Evolutionary conservation across 805 yeast species (phyloP).

Genomic region (Candida hispaniensis): DNA sequence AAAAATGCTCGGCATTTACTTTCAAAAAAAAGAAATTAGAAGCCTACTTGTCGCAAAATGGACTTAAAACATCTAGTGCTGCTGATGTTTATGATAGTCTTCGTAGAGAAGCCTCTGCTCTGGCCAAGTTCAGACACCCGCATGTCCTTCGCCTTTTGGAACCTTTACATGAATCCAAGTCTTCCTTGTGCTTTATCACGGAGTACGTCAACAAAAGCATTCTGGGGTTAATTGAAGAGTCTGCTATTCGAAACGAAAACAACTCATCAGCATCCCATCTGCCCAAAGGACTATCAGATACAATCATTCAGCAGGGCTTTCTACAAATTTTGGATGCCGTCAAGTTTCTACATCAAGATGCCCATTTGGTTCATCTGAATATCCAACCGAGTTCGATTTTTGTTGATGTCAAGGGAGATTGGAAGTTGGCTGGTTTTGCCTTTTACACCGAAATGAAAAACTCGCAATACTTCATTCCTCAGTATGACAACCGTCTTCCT

Average conservation of each 20-base stretch:
- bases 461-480: constrained; percentile 52
- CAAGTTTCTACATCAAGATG: constrained; percentile 69
- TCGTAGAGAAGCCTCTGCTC: constrained; percentile 53
- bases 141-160: constrained; percentile 73
- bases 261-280: constrained; percentile 18
- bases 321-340: constrained; percentile 68
- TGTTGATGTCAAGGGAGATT: constrained; percentile 71
- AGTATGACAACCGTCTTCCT: constrained; percentile 68
- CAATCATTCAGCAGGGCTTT: constrained; percentile 69
- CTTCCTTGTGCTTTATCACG: constrained; percentile 69
- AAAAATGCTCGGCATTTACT: constrained; percentile 65
- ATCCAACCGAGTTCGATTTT: constrained; percentile 67
- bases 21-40: constrained; percentile 75
- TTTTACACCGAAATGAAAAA: constrained; percentile 36
- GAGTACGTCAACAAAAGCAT: constrained; percentile 61
- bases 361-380: constrained; percentile 65
- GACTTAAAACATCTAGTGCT: constrained; percentile 38
- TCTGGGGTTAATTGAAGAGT: constrained; percentile 34
- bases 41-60: constrained; percentile 39
- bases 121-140: constrained; percentile 84
- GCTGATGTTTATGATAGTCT: constrained; percentile 52
- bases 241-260: constrained; percentile 22
- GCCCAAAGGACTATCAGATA: constrained; percentile 49
- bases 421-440: constrained; percentile 82
- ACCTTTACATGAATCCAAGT: constrained; percentile 78